phyloP scores from a whole-genome alignment of 2,329 filamentous ascomycete genomes.

The Ceratocystis eucalypticola region DNA sequence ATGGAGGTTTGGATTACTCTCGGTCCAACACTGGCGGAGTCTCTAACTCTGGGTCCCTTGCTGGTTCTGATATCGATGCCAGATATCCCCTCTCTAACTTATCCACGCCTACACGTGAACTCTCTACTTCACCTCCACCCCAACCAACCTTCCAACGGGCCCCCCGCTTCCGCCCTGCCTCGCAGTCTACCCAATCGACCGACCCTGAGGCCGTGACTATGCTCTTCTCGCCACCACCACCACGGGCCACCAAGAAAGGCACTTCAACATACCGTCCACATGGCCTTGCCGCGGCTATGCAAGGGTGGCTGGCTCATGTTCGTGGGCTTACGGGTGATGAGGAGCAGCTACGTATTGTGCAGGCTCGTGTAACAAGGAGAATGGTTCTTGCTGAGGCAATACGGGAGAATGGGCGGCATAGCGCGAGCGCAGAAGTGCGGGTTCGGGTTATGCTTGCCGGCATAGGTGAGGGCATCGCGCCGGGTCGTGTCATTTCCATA shows the following conservation, averaged over 20 bases:
- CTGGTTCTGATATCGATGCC: too few relatives aligned
- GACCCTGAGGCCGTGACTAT: conserved; percentile 21
- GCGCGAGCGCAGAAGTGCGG: background rate
- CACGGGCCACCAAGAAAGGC: background rate
- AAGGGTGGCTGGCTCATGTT: conserved; percentile 31
- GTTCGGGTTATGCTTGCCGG: conserved; percentile 2
- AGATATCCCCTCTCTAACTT: too few relatives aligned
- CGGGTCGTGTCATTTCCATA: background rate
- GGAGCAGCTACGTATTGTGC: background rate
- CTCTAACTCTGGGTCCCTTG: too few relatives aligned
- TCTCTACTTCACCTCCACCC: conserved; percentile 20
- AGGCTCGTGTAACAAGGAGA: background rate
- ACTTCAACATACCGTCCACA: conserved; percentile 25
- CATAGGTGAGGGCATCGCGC: background rate
- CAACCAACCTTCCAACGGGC: conserved; percentile 30
- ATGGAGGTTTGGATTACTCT: too few relatives aligned
- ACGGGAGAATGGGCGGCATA: background rate
- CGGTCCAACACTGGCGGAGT: too few relatives aligned
- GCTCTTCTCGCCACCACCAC: conserved; percentile 25
- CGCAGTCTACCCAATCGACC: conserved; percentile 18
- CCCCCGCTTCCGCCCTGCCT: conserved; percentile 29
- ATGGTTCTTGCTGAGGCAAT: conserved; percentile 4
- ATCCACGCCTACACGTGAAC: background rate
- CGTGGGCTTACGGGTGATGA: conserved; percentile 15
- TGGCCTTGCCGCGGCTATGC: conserved; percentile 30